A percentile compares a stretch with the other conserved stretches of the same genome.
Evolutionary conservation across 495 filamentous ascomycete species (phyloP).

Genomic region (Mytilinidion resinicola): DNA sequence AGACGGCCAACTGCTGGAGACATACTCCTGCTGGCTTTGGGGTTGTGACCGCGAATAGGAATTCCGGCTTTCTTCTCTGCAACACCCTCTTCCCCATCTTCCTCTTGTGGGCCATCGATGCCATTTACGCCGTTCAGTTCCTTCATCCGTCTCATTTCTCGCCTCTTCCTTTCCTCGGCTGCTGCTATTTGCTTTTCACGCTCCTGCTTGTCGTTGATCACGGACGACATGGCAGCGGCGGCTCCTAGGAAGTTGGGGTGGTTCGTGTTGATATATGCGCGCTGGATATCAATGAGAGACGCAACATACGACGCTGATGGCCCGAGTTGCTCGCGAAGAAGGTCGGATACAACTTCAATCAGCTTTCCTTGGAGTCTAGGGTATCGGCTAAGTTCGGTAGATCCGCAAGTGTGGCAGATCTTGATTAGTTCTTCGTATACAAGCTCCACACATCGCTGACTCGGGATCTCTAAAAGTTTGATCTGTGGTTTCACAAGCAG

Average conservation of each 20-base stretch:
- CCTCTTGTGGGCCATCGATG: slow-evolving; percentile 56
- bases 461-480: slow-evolving; percentile 90
- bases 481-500: slow-evolving; percentile 98
- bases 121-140: slow-evolving; percentile 74
- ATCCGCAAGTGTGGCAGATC: slow-evolving; percentile 97
- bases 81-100: slow-evolving; percentile 55
- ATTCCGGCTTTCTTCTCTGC: slow-evolving; percentile 44
- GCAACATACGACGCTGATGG: slow-evolving; percentile 88
- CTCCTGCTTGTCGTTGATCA: slow-evolving; percentile 89
- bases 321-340: slow-evolving; percentile 85
- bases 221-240: slow-evolving; percentile 94
- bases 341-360: slow-evolving; percentile 96
- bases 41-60: slow-evolving; percentile 52
- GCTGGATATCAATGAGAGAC: slow-evolving; percentile 91
- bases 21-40: slow-evolving; percentile 64
- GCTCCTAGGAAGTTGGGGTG: slow-evolving; percentile 98
- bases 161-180: slow-evolving; percentile 75
- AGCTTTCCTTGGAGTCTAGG: slow-evolving; percentile 93
- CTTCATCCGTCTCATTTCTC: slow-evolving; percentile 73
- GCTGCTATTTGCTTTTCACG: slow-evolving; percentile 74
- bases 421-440: slow-evolving; percentile 99
- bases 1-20: slow-evolving; percentile 69
- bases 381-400: slow-evolving; percentile 83
- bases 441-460: slow-evolving; percentile 92
- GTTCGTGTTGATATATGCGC: slow-evolving; percentile 99